Evolutionary conservation across 352 stramenopile genomes (phyloP).

Genomic region (Blastocystis sp.): DNA sequence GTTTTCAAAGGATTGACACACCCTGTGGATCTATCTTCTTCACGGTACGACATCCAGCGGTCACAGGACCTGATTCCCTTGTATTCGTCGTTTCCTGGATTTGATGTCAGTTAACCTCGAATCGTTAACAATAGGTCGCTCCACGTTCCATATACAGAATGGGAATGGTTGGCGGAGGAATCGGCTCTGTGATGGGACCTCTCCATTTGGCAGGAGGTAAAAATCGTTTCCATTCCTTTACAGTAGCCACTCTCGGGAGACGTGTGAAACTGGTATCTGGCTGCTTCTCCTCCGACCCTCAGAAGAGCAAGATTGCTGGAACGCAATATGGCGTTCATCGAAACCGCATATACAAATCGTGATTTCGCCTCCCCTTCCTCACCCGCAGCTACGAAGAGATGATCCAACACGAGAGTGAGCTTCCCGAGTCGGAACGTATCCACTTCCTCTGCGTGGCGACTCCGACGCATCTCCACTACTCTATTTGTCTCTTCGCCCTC

Average conservation of each 20-base stretch:
- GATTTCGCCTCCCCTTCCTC: neutral
- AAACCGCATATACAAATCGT: constrained; percentile 46
- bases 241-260: neutral
- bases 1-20: constrained; percentile 17
- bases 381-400: constrained; percentile 19
- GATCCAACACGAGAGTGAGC: constrained; percentile 8
- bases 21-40: constrained; percentile 14
- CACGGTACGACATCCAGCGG: neutral
- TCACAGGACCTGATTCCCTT: neutral
- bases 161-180: constrained; percentile 24
- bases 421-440: constrained; percentile 30
- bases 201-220: constrained; percentile 10
- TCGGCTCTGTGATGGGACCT: constrained; percentile 17
- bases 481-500: neutral
- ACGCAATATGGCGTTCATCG: constrained; percentile 17
- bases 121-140: neutral
- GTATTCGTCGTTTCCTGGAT: neutral
- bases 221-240: neutral
- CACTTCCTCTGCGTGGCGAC: neutral
- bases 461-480: neutral
- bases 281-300: constrained; percentile 36
- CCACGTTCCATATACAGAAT: neutral
- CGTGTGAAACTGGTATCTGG: neutral
- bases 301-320: constrained; percentile 2
- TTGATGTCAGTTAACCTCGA: neutral